These are phyloP conservation scores for Castanopsis chinensis DNA, from an alignment of 306 rosid species.

Conservation along the genomic window DNA sequence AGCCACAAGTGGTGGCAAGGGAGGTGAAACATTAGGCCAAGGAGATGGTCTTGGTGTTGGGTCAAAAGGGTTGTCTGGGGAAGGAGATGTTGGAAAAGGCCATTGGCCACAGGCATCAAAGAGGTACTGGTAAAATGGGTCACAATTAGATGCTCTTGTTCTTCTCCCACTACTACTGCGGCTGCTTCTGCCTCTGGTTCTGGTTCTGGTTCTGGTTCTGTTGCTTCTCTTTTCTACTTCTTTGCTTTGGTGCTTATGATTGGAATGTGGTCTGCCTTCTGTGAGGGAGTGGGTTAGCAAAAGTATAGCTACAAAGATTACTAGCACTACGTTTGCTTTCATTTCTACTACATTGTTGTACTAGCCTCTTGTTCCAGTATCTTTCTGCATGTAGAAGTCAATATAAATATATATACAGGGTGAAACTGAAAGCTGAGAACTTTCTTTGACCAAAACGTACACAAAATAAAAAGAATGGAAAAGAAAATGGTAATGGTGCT, in stretches of 20 bases:
- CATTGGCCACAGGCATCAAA: constrained; percentile 67
- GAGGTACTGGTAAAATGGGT: constrained; percentile 58
- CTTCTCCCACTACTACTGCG: constrained; percentile 8
- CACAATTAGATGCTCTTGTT: constrained; percentile 46
- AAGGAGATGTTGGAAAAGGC: constrained; percentile 70
- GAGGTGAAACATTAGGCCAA: neutral
- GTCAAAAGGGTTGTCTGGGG: constrained; percentile 66
- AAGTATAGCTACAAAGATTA: constrained; percentile 33
- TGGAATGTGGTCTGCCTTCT: constrained; percentile 22
- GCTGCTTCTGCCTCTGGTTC: constrained; percentile 2
- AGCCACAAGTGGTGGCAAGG: constrained; percentile 21
- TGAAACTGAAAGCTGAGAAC: neutral
- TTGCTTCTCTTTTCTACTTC: constrained; percentile 30
- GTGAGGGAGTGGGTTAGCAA: constrained; percentile 34
- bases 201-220: neutral
- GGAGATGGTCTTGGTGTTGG: constrained; percentile 43
- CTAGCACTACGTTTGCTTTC: constrained; percentile 43
- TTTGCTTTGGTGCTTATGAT: constrained; percentile 16
- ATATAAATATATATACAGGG: accelerated
- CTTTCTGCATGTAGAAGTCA: constrained; percentile 10
- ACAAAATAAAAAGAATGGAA: no score
- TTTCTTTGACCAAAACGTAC: neutral
- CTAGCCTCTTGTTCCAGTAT: neutral
- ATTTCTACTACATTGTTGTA: constrained; percentile 30
- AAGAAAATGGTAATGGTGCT: no score